phyloP scores from a whole-genome alignment of 345 rosid genomes.

The Populus simonii region DNA sequence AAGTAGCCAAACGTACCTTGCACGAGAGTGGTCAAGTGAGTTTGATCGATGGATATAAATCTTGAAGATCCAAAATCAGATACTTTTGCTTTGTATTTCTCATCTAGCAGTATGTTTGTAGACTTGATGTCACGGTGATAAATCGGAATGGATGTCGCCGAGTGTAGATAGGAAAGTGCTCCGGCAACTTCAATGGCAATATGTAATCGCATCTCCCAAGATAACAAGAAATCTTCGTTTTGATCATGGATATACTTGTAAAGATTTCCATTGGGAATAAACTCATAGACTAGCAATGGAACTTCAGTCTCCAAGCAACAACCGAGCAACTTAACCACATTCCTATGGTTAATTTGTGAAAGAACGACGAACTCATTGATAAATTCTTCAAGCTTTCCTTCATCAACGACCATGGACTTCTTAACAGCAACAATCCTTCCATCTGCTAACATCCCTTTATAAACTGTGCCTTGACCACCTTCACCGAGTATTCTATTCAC shows the following conservation, averaged over 20 bases:
- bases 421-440: constrained; percentile 15
- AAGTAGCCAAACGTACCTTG: constrained; percentile 35
- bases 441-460: not conserved
- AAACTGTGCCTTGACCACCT: too few species aligned
- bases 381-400: constrained; percentile 4
- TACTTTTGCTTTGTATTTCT: constrained; percentile 17
- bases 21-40: constrained; percentile 25
- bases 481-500: too few species aligned
- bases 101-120: constrained; percentile 25
- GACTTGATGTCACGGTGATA: constrained; percentile 20
- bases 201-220: constrained; percentile 4
- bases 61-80: constrained; percentile 27
- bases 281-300: constrained; percentile 11
- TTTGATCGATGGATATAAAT: constrained; percentile 9
- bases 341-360: constrained; percentile 1
- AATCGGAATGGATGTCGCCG: constrained; percentile 11
- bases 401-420: not conserved
- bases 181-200: constrained; percentile 19
- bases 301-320: not conserved
- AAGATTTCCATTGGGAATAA: constrained; percentile 15
- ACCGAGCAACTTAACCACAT: too few species aligned
- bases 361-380: constrained; percentile 16
- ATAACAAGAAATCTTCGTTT: not conserved
- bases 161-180: constrained; percentile 17
- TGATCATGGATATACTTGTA: constrained; percentile 3